Evolutionary conservation across 208 protist species (phyloP), one percentile per base, ranked within the genome.

Genomic region (Acanthamoeba healyi): DNA sequence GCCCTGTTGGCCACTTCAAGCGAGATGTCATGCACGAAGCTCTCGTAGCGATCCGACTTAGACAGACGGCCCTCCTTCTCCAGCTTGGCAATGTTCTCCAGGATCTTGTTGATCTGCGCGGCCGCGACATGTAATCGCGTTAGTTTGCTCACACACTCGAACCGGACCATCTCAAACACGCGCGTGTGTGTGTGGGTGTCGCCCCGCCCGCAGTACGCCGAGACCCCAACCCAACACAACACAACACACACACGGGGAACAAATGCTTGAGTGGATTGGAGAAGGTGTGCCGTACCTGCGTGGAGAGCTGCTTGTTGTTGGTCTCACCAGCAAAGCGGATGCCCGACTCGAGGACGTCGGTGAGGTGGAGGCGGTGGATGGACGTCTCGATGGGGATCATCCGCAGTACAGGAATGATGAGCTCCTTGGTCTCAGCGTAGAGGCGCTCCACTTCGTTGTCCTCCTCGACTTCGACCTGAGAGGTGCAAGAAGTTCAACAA

Each of bases 11-110:
- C 94, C 26, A 97, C 95, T 84, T 97, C 96, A 0, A 96, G 82
- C 19, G 97, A 96, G 26, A 98, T 96, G 65, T 95, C 96, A 19
- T 96, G 95, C 15, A 98, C 49, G 26, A 98, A 93, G 14, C 72
- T 94, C 49, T 96, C 95, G 70, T 98, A 98, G 10, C 94, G 92
- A 38, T 97, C 93, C 0, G 72, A 32, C 34, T 95, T 91, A 0
- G 94, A 94, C 19, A 97, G 70, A 10, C 96, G 70, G 36, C 91
- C 94, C 22, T 93, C 95, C 19, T 79, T 94, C 94, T 97, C 97
- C 17, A 98, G 86, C 42, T 94, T 94, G 51, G 95, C 94, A 2
- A 97, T 42, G 54, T 97, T 97, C 42, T 95, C 91, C 17, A 96
- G 79, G 56, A 97, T 94, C 63, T 94, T 95, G 44, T 96, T 94